phyloP scores from a whole-genome alignment of 345 rosid genomes.

The Boechera stricta region DNA sequence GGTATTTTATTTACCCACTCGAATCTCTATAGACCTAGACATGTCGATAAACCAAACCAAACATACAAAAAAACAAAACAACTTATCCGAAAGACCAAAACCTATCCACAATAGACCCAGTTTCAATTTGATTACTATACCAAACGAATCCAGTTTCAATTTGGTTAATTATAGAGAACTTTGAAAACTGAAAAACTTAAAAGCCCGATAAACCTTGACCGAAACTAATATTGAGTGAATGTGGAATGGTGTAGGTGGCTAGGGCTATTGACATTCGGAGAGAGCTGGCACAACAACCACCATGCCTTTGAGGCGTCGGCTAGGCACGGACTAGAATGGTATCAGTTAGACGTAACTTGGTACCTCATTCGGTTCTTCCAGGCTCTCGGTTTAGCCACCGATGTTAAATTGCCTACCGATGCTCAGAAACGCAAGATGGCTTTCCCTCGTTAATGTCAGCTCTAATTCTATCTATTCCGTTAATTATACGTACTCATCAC shows the following conservation, averaged over 20 bases:
- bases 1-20: not conserved
- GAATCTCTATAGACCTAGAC: not conserved
- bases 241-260: conserved; percentile 65
- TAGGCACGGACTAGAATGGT: conserved; percentile 86
- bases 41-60: not conserved
- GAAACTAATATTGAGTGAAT: not conserved
- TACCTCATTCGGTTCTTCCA: conserved; percentile 62
- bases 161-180: not conserved
- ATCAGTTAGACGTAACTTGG: conserved; percentile 87
- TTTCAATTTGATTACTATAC: not conserved
- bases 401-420: conserved; percentile 73
- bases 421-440: conserved; percentile 64
- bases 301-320: conserved; percentile 86
- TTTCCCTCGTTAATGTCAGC: conserved; percentile 26
- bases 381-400: conserved; percentile 69
- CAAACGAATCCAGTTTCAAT: not conserved
- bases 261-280: conserved; percentile 76
- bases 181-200: not conserved
- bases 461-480: not conserved
- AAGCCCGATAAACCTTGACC: not conserved
- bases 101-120: not conserved
- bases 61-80: no score
- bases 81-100: not conserved
- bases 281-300: conserved; percentile 95
- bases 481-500: not conserved